Conservation (phyloP, 1,284 basidiomycete genomes). For the Phlebopus sp. region DNA sequence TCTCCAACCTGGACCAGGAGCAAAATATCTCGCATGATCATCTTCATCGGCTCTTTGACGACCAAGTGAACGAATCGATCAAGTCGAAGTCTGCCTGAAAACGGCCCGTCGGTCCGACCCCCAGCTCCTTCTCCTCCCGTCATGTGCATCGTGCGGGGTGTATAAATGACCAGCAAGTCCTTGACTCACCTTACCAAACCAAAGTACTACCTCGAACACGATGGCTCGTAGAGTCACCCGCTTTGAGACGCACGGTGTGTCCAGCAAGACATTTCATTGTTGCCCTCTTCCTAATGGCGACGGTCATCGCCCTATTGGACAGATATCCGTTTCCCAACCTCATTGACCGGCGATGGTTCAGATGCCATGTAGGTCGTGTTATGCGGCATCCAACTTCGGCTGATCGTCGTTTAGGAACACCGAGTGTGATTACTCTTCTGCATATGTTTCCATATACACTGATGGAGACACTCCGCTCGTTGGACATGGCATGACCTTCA, state of each 20-base stretch:
- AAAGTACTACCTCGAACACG: not conserved
- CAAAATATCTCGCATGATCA: too few species aligned
- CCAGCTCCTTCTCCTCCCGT: too few species aligned
- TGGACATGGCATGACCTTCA: slow-evolving; percentile 95
- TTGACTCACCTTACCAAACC: not conserved
- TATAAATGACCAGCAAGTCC: not conserved
- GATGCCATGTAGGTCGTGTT: slow-evolving; percentile 50
- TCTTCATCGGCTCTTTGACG: too few species aligned
- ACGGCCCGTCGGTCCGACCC: too few species aligned
- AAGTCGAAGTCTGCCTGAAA: too few species aligned
- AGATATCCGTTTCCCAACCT: slow-evolving; percentile 48
- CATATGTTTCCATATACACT: slow-evolving; percentile 82
- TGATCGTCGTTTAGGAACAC: slow-evolving; percentile 64
- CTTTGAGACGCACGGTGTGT: slow-evolving; percentile 37
- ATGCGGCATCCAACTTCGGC: not conserved
- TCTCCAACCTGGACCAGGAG: too few species aligned
- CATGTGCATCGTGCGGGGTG: too few species aligned
- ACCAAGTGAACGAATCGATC: too few species aligned
- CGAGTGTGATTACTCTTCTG: slow-evolving; percentile 93
- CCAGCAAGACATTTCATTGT: not conserved
- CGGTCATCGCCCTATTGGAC: slow-evolving; percentile 2
- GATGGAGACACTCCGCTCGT: slow-evolving; percentile 57
- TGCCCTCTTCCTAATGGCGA: not conserved
- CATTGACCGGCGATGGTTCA: slow-evolving; percentile 58
- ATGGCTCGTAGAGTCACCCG: slow-evolving; percentile 35